A percentile compares a stretch with the other conserved stretches of the same genome.
phyloP scores from a whole-genome alignment of 2,329 filamentous ascomycete species.

The Plectosphaerella plurivora region DNA sequence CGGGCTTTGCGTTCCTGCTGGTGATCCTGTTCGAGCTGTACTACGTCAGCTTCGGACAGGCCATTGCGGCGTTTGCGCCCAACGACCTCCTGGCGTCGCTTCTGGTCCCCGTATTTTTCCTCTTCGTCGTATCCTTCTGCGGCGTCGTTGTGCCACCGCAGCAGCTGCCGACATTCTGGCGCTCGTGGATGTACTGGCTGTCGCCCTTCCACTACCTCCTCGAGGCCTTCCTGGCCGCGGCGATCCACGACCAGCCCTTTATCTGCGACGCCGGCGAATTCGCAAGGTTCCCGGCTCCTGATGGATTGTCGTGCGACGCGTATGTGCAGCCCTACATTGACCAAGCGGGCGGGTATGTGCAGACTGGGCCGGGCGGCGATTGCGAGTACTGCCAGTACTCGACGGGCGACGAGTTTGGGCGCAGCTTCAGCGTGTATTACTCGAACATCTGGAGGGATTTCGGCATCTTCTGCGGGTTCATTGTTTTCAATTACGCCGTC shows the following conservation, averaged over 20 bases:
- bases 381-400: slow-evolving; percentile 64
- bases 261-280: slow-evolving; percentile 52
- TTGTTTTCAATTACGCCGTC: slow-evolving; percentile 55
- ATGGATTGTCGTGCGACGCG: slow-evolving; percentile 53
- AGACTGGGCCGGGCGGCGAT: slow-evolving; percentile 45
- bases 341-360: slow-evolving; percentile 56
- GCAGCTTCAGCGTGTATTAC: slow-evolving; percentile 56
- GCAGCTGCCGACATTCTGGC: slow-evolving; percentile 60
- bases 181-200: slow-evolving; percentile 60
- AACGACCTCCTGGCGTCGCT: slow-evolving; percentile 64
- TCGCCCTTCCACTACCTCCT: slow-evolving; percentile 66
- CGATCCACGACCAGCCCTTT: slow-evolving; percentile 51
- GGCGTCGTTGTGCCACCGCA: slow-evolving; percentile 62
- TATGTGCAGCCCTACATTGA: slow-evolving; percentile 52
- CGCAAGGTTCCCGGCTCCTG: slow-evolving; percentile 55
- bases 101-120: slow-evolving; percentile 65
- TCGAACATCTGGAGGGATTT: slow-evolving; percentile 62
- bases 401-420: slow-evolving; percentile 56
- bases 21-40: slow-evolving; percentile 64
- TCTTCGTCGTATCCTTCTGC: slow-evolving; percentile 67
- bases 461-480: slow-evolving; percentile 59
- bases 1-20: slow-evolving; percentile 59
- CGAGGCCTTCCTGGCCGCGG: slow-evolving; percentile 54
- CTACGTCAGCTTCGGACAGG: slow-evolving; percentile 61
- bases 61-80: slow-evolving; percentile 61